A percentile compares a stretch with the other conserved stretches of the same genome.
Evolutionary conservation across 345 rosid genomes (phyloP).

Genomic region (Carallia brachiata): DNA sequence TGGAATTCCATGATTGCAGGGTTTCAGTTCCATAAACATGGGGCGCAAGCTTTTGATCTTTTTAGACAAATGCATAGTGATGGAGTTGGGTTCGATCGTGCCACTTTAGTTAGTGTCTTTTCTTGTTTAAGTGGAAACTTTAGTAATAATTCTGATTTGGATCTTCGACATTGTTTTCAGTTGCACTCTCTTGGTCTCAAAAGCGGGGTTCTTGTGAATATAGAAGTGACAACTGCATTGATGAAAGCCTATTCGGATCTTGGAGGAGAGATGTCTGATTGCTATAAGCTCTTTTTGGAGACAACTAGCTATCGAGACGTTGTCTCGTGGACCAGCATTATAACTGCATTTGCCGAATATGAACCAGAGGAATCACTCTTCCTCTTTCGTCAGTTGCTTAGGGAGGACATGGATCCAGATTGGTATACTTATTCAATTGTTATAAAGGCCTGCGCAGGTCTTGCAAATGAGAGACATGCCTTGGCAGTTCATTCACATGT

Average conservation of each 20-base stretch:
- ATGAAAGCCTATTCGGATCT: conserved; percentile 72
- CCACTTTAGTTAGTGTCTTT: conserved; percentile 60
- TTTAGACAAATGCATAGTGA: conserved; percentile 50
- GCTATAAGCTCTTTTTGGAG: conserved; percentile 65
- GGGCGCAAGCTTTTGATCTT: conserved; percentile 39
- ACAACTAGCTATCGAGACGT: conserved; percentile 41
- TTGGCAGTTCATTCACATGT: conserved; percentile 60
- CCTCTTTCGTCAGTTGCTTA: conserved; percentile 51
- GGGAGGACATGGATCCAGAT: conserved; percentile 58
- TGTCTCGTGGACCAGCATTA: conserved; percentile 77
- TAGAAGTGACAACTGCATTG: conserved; percentile 66
- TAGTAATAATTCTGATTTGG: conserved; percentile 28
- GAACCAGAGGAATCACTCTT: conserved; percentile 64
- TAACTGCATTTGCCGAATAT: conserved; percentile 64
- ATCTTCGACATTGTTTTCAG: conserved; percentile 51
- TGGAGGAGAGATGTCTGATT: conserved; percentile 49
- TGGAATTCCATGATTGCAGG: conserved; percentile 89
- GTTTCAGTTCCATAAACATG: conserved; percentile 47
- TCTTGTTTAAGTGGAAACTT: conserved; percentile 51
- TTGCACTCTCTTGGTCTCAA: conserved; percentile 58
- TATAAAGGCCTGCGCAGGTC: conserved; percentile 80
- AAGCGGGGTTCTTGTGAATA: conserved; percentile 50
- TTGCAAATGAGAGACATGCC: conserved; percentile 58
- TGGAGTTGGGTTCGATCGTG: conserved; percentile 66
- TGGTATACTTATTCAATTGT: conserved; percentile 72